Evolutionary conservation across 176 grass and related monocot genomes (phyloP).

Genomic region (Puccinellia tenuiflora): DNA sequence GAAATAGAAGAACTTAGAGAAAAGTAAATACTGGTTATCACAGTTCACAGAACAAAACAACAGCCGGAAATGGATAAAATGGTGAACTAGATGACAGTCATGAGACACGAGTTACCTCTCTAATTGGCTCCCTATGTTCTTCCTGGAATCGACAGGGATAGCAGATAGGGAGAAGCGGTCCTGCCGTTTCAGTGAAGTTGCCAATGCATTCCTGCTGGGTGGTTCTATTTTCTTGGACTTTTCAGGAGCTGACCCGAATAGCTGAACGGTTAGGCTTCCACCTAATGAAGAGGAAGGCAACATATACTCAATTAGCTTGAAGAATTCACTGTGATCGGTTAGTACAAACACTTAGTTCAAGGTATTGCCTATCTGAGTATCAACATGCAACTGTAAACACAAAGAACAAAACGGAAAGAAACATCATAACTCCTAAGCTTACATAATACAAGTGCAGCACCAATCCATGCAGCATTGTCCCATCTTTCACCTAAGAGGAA

Average conservation of each 20-base stretch:
- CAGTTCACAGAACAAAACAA: background rate
- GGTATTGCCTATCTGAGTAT: background rate
- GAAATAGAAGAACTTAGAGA: background rate
- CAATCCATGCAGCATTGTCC: slow-evolving; percentile 68
- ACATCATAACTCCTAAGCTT: slow-evolving; percentile 15
- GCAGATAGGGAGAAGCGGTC: slow-evolving; percentile 56
- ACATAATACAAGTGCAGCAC: slow-evolving; percentile 89
- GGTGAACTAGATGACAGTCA: background rate
- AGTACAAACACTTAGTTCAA: background rate
- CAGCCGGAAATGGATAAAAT: background rate
- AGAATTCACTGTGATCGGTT: background rate
- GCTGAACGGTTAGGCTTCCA: slow-evolving; percentile 79
- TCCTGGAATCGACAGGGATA: slow-evolving; percentile 63
- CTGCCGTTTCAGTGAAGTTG: slow-evolving; percentile 43
- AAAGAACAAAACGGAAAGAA: background rate
- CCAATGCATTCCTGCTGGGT: background rate
- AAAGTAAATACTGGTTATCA: background rate
- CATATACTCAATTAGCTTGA: background rate
- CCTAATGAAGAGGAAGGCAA: slow-evolving; percentile 33
- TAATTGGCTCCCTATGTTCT: slow-evolving; percentile 46
- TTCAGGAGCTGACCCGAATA: slow-evolving; percentile 57
- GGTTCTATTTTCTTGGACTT: slow-evolving; percentile 37
- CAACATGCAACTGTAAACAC: background rate
- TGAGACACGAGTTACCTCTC: slow-evolving; percentile 50
- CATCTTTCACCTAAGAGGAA: slow-evolving; percentile 93